Base-by-base conservation (phyloP, 306 rosid species). In the Medicago ruthenica region DNA sequence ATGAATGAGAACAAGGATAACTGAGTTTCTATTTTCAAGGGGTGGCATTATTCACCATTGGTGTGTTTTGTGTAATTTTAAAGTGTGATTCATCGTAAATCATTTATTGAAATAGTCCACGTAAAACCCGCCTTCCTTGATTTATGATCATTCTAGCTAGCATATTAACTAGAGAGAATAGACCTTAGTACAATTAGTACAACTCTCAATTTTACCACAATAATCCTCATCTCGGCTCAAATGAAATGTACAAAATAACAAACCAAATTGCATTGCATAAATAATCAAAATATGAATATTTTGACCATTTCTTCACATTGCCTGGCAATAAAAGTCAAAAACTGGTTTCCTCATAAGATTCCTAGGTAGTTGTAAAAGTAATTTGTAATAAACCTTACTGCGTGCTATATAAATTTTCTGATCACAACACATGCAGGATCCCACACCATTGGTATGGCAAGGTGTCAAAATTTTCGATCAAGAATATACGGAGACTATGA, bases 391-490 rank as follows among this genome's bases (percentile, higher is more conserved):
- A 55, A 48, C 70, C 50, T 31, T 63, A 15, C 48, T 76, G 36
- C 65, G n/a, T 7, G 18, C 44, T 22, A 40, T 20, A 76, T 53
- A 39, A 15, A 63, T 31, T 11, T 76, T 77, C 79, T 82, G 15
- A 82, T 47, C 42, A 77, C 74, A 72, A 66, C 55, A 0, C 71
- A 24, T 81, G 17, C 85, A 95, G 98, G 98, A 71, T 87, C 97
- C n/a, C 98, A 95, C 91, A 92, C 97, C 0, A 95, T 95, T 17
- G 98, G 98, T 45, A 69, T 84, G 89, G 96, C 97, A 6, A 74
- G 86, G 70, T 95, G 98, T 73, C 53, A 83, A 42, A 92, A 50
- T 75, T 87, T 87, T 79, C 62, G 96, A 45, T 16, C 82, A 53
- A 85, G 97, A 67, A 87, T 95, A 15, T 90, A 95, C 1, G 89